Conservation (phyloP, 2,329 filamentous ascomycete genomes). For the Botrytis deweyae region DNA sequence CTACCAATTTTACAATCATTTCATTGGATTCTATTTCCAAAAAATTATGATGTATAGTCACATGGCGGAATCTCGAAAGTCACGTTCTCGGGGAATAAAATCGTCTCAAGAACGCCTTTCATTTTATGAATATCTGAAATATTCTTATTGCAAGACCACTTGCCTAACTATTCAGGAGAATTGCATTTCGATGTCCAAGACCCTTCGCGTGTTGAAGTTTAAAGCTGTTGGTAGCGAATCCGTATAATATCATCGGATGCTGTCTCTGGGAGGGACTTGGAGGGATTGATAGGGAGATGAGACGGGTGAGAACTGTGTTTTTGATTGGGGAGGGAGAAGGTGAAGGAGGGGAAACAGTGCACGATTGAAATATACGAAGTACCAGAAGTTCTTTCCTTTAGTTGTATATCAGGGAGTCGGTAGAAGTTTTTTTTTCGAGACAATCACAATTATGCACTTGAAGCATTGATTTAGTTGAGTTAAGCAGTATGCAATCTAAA, state of each 20-base stretch:
- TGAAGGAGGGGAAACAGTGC: background rate
- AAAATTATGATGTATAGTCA: accelerated
- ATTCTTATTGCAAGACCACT: background rate
- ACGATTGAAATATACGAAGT: background rate
- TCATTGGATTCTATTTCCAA: background rate
- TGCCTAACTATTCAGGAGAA: accelerated
- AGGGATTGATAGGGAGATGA: background rate
- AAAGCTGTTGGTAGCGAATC: background rate
- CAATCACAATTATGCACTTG: too few species aligned
- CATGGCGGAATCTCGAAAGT: background rate
- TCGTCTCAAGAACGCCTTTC: background rate
- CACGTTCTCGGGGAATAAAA: accelerated
- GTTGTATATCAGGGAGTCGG: background rate
- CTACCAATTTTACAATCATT: background rate
- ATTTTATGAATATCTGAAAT: background rate
- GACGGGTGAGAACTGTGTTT: background rate
- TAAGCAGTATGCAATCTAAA: background rate
- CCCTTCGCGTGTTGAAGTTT: background rate
- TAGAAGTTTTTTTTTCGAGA: background rate
- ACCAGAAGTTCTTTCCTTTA: background rate
- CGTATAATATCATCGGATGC: conserved; percentile 1
- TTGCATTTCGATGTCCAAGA: background rate
- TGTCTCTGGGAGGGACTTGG: background rate
- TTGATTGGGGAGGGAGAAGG: background rate
- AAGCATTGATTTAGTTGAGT: background rate